Evolutionary conservation across 106 monocot genomes (phyloP).

Genomic region (Agapanthus africanus): DNA sequence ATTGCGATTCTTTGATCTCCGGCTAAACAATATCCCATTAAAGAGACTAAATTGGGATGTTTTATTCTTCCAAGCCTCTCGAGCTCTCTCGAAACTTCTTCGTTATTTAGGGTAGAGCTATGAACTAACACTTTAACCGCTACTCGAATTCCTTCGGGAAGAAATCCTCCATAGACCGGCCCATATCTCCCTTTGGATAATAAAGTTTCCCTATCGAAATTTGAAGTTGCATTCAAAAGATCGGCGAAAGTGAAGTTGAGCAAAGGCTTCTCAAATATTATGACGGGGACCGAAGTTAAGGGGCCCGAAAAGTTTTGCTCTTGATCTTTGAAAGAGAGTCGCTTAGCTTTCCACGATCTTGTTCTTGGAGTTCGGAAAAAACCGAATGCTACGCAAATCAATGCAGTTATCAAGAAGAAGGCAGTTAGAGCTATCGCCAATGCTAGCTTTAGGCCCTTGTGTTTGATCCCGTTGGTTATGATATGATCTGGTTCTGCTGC

Average conservation of each 20-base stretch:
- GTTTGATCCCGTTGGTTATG: constrained; percentile 8
- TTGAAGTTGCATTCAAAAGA: constrained; percentile 54
- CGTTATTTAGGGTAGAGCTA: constrained; percentile 34
- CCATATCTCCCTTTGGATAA: constrained; percentile 71
- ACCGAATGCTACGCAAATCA: constrained; percentile 29
- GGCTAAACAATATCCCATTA: constrained; percentile 76
- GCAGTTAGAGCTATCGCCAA: constrained; percentile 39
- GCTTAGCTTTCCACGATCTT: constrained; percentile 38
- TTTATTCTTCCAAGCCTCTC: constrained; percentile 73
- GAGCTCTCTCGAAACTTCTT: constrained; percentile 58
- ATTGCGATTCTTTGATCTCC: constrained; percentile 77
- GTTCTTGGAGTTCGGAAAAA: constrained; percentile 28
- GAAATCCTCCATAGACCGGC: constrained; percentile 65
- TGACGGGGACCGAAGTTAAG: constrained; percentile 66
- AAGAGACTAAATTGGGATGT: constrained; percentile 73
- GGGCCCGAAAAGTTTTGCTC: constrained; percentile 55
- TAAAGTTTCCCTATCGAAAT: constrained; percentile 65
- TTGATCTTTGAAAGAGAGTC: constrained; percentile 40
- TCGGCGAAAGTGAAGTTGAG: constrained; percentile 74
- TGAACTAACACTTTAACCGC: constrained; percentile 68
- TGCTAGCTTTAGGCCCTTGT: constrained; percentile 30
- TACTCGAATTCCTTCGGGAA: constrained; percentile 59
- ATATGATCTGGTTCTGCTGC: constrained; percentile 56
- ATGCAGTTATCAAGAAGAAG: constrained; percentile 27
- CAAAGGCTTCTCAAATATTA: constrained; percentile 90